Evolutionary conservation across 2,329 filamentous ascomycete species (phyloP).

Genomic region (Alternaria burnsii): DNA sequence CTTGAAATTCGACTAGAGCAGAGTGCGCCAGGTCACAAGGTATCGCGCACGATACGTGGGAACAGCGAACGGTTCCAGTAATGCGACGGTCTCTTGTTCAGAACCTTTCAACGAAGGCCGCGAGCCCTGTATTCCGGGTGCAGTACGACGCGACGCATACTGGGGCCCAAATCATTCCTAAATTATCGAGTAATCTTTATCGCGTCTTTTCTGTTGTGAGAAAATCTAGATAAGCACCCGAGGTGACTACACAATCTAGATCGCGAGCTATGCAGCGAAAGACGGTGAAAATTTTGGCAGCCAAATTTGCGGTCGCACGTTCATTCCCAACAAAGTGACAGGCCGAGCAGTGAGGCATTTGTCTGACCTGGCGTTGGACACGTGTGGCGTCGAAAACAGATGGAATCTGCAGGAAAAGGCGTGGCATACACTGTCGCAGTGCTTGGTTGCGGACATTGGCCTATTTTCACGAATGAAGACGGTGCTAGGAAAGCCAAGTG

Average conservation of each 20-base stretch:
- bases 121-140: neutral
- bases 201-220: neutral
- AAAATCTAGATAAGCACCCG: neutral
- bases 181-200: neutral
- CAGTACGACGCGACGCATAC: neutral
- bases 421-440: slow-evolving; percentile 13
- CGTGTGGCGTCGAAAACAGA: slow-evolving; percentile 5
- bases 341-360: neutral
- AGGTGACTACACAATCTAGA: slow-evolving; percentile 1
- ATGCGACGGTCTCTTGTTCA: neutral
- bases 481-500: slow-evolving; percentile 20
- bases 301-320: neutral
- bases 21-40: neutral
- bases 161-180: neutral
- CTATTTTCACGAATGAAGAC: slow-evolving; percentile 23
- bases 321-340: neutral
- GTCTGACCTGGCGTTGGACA: slow-evolving; percentile 1
- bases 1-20: neutral
- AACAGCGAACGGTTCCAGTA: neutral
- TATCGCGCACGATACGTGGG: neutral
- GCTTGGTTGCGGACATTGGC: slow-evolving; percentile 21
- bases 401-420: slow-evolving; percentile 5
- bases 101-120: neutral
- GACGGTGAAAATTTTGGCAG: slow-evolving; percentile 6
- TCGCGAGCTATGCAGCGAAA: neutral